phyloP scores from a whole-genome alignment of 148 eudicot genomes.

The Cornus controversa region DNA sequence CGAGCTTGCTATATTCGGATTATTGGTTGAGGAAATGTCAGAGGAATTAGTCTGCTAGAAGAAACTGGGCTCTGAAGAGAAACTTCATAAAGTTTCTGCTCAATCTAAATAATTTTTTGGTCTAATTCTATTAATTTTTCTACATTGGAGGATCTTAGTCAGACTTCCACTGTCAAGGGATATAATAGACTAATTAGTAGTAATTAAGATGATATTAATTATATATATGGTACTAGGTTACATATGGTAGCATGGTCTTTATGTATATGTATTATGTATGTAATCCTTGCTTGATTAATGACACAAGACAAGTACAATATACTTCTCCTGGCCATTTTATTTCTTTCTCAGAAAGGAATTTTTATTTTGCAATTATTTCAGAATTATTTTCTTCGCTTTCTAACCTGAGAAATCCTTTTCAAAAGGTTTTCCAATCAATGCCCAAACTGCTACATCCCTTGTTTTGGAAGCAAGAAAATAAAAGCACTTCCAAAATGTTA shows the following conservation, averaged over 20 bases:
- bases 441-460: background rate
- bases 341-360: background rate
- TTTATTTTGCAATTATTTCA: background rate
- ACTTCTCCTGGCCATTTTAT: background rate
- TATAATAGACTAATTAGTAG: background rate
- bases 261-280: conserved; percentile 18
- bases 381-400: background rate
- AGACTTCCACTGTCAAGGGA: background rate
- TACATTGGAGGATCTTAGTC: too few species aligned
- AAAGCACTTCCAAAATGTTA: background rate
- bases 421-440: background rate
- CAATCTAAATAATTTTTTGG: conserved; percentile 12
- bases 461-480: background rate
- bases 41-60: conserved; percentile 32
- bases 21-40: conserved; percentile 56
- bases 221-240: background rate
- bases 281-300: background rate
- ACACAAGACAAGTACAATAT: conserved; percentile 20
- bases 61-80: background rate
- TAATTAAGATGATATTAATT: background rate
- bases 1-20: conserved; percentile 52
- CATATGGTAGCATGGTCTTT: background rate
- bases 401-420: too few species aligned
- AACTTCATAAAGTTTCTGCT: conserved; percentile 6
- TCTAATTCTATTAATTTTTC: background rate